phyloP scores from a whole-genome alignment of 1,284 basidiomycete genomes.

The Ceratobasidium sp. region DNA sequence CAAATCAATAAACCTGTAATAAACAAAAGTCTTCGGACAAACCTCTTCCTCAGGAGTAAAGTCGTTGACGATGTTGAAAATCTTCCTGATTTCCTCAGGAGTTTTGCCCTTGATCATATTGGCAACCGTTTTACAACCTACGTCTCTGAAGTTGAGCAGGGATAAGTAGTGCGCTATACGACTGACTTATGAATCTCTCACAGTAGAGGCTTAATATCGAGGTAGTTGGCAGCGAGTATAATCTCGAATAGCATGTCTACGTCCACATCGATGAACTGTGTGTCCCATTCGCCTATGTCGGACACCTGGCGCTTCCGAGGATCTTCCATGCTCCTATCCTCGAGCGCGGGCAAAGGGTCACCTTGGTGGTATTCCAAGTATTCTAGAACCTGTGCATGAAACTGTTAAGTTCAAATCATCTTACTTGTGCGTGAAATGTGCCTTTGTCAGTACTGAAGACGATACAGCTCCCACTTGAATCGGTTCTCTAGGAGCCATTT shows the following conservation, averaged over 20 bases:
- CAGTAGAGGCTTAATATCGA: slow-evolving; percentile 73
- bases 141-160: slow-evolving; percentile 59
- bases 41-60: slow-evolving; percentile 70
- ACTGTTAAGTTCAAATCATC: not conserved
- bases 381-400: slow-evolving; percentile 64
- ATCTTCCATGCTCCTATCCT: slow-evolving; percentile 63
- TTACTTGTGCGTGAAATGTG: not conserved
- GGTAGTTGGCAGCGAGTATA: slow-evolving; percentile 73
- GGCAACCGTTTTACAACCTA: slow-evolving; percentile 73
- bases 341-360: slow-evolving; percentile 65
- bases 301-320: slow-evolving; percentile 65
- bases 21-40: not conserved
- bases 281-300: slow-evolving; percentile 72
- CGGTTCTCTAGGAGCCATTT: not conserved
- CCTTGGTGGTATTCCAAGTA: slow-evolving; percentile 74
- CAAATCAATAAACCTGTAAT: not conserved
- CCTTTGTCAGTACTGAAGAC: slow-evolving; percentile 26
- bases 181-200: slow-evolving; percentile 51
- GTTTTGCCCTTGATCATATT: slow-evolving; percentile 71
- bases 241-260: slow-evolving; percentile 70
- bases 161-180: not conserved
- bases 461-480: slow-evolving; percentile 13
- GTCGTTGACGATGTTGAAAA: slow-evolving; percentile 68
- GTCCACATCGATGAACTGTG: slow-evolving; percentile 67
- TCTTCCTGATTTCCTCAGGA: slow-evolving; percentile 63